Conservation (phyloP, 176 grass and related monocot species). For the Calamus simplicifolius region DNA sequence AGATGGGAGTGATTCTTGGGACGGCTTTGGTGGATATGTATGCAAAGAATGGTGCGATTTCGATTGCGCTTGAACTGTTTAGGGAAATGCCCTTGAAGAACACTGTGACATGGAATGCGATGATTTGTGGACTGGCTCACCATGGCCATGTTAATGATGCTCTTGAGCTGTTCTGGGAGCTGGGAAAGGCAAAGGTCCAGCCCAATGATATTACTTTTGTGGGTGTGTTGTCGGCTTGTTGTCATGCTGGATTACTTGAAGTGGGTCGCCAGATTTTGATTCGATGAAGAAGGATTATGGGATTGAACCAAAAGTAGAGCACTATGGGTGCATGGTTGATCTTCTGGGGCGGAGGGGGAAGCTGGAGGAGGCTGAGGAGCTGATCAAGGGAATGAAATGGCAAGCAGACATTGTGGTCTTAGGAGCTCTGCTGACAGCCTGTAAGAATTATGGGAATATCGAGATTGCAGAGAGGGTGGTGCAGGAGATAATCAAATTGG, state of each 20-base stretch:
- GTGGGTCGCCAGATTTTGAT: constrained; percentile 21
- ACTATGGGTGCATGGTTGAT: constrained; percentile 57
- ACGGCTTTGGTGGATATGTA: constrained; percentile 55
- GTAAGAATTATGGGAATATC: constrained; percentile 37
- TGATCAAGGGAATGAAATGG: constrained; percentile 34
- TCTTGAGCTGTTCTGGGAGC: constrained; percentile 16
- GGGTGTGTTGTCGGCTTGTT: constrained; percentile 29
- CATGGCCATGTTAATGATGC: constrained; percentile 27
- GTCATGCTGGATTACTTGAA: constrained; percentile 25
- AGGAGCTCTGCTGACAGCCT: constrained; percentile 41
- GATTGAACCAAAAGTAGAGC: constrained; percentile 31
- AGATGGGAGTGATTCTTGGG: constrained; percentile 30
- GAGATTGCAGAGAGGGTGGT: constrained; percentile 37
- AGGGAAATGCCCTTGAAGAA: constrained; percentile 19
- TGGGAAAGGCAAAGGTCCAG: constrained; percentile 20
- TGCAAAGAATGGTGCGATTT: constrained; percentile 30
- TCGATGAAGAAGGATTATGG: constrained; percentile 33
- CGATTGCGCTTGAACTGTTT: constrained; percentile 25
- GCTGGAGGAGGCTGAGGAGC: constrained; percentile 34
- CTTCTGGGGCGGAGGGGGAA: constrained; percentile 34
- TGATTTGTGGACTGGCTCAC: constrained; percentile 37
- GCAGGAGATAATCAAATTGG: constrained; percentile 37
- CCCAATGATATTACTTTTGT: constrained; percentile 37
- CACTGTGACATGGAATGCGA: constrained; percentile 31
- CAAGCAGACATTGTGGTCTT: constrained; percentile 22